Conservation (phyloP, 2,329 filamentous ascomycete species). For the Neocucurbitaria cava region DNA sequence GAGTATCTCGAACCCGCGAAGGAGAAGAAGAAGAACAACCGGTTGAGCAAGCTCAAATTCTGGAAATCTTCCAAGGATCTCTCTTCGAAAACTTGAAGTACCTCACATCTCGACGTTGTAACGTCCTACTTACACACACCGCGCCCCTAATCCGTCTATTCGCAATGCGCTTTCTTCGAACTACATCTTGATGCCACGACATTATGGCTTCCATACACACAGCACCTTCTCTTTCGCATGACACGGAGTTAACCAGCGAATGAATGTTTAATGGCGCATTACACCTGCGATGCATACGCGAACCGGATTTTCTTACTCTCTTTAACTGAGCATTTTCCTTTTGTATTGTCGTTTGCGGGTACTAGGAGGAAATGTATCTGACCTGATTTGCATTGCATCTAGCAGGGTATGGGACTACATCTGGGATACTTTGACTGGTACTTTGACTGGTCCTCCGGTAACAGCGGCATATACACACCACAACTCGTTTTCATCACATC, state of each 20-base stretch:
- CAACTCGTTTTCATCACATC: slow-evolving; percentile 23
- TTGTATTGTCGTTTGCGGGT: slow-evolving; percentile 14
- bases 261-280: slow-evolving; percentile 48
- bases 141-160: slow-evolving; percentile 27
- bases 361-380: slow-evolving; percentile 40
- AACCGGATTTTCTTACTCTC: slow-evolving; percentile 41
- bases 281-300: slow-evolving; percentile 41
- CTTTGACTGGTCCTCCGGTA: slow-evolving; percentile 32
- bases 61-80: slow-evolving; percentile 64
- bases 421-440: slow-evolving; percentile 43
- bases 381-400: slow-evolving; percentile 20
- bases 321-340: slow-evolving; percentile 32
- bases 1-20: slow-evolving; percentile 65
- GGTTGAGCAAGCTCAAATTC: slow-evolving; percentile 77
- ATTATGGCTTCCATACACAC: slow-evolving; percentile 41
- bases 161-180: slow-evolving; percentile 18
- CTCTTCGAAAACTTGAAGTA: slow-evolving; percentile 29
- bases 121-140: slow-evolving; percentile 20
- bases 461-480: slow-evolving; percentile 24
- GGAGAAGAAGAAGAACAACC: slow-evolving; percentile 70
- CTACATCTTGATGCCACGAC: slow-evolving; percentile 42
- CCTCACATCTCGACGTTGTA: neutral
- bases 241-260: slow-evolving; percentile 48
- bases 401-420: slow-evolving; percentile 19
- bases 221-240: slow-evolving; percentile 40